Evolutionary conservation across 2,329 filamentous ascomycete genomes (phyloP).

Genomic region (Talaromyces sp.): DNA sequence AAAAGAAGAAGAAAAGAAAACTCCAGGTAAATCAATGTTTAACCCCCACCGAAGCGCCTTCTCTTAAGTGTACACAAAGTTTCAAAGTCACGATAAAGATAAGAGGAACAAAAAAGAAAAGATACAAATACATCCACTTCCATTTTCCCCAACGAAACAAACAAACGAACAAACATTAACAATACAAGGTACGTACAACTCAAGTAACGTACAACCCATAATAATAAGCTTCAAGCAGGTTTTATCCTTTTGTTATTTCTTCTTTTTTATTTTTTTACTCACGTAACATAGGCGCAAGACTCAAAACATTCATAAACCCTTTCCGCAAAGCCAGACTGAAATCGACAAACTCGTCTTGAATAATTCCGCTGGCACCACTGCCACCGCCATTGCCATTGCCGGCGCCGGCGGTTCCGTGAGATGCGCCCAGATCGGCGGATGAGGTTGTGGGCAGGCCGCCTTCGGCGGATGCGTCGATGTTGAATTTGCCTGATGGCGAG

Average conservation of each 20-base stretch:
- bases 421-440: background rate
- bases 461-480: background rate
- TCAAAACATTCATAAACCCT: conserved; percentile 12
- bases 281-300: conserved; percentile 2
- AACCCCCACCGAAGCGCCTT: background rate
- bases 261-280: background rate
- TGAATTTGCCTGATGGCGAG: background rate
- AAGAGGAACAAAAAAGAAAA: background rate
- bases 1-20: background rate
- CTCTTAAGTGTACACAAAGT: background rate
- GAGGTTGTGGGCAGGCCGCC: background rate
- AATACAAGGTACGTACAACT: too few species aligned
- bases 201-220: too few species aligned
- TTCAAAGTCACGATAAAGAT: background rate
- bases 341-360: conserved; percentile 2
- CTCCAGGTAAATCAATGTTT: background rate
- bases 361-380: background rate
- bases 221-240: too few species aligned
- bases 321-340: conserved; percentile 7
- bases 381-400: background rate
- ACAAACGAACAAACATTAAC: background rate
- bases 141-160: background rate
- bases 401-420: background rate
- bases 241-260: too few species aligned
- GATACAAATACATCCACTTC: background rate